These are phyloP conservation scores for Halocafeteria seosinensis DNA, from an alignment of 108 stramenopile genomes.

Conservation along the genomic window DNA sequence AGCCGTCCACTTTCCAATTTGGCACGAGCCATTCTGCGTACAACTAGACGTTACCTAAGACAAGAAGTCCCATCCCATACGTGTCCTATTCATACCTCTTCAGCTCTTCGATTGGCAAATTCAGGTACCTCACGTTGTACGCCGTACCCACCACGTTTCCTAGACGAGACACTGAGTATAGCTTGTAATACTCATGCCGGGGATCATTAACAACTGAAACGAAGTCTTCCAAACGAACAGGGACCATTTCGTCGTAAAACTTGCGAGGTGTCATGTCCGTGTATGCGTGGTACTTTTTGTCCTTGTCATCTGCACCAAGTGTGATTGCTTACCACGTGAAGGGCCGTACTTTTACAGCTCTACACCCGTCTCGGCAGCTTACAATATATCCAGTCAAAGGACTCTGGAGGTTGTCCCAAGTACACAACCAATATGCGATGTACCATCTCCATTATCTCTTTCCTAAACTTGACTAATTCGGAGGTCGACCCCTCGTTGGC, in stretches of 20 bases:
- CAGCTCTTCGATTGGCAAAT: conserved; percentile 14
- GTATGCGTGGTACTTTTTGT: not conserved
- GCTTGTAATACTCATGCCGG: conserved; percentile 1
- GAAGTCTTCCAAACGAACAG: not conserved
- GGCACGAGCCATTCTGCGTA: conserved; percentile 12
- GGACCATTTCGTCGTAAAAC: conserved; percentile 11
- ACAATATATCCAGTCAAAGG: conserved; percentile 10
- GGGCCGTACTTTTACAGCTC: not conserved
- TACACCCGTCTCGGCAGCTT: conserved; percentile 12
- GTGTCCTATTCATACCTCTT: too few relatives aligned
- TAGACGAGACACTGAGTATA: conserved; percentile 11
- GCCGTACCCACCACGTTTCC: conserved; percentile 9
- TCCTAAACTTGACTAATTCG: not conserved
- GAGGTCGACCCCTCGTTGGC: not conserved
- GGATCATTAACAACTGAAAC: conserved; percentile 21
- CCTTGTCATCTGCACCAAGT: conserved; percentile 3
- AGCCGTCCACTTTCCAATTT: conserved; percentile 8
- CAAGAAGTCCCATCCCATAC: too few relatives aligned
- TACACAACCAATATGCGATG: conserved; percentile 7
- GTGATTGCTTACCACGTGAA: not conserved
- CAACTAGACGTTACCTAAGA: too few relatives aligned
- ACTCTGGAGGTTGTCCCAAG: conserved; percentile 4
- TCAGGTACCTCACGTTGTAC: conserved; percentile 12
- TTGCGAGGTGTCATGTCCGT: not conserved
- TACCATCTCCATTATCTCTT: conserved; percentile 15